Base-by-base conservation (phyloP, 768 basidiomycete genomes). In the Trametes cingulata region DNA sequence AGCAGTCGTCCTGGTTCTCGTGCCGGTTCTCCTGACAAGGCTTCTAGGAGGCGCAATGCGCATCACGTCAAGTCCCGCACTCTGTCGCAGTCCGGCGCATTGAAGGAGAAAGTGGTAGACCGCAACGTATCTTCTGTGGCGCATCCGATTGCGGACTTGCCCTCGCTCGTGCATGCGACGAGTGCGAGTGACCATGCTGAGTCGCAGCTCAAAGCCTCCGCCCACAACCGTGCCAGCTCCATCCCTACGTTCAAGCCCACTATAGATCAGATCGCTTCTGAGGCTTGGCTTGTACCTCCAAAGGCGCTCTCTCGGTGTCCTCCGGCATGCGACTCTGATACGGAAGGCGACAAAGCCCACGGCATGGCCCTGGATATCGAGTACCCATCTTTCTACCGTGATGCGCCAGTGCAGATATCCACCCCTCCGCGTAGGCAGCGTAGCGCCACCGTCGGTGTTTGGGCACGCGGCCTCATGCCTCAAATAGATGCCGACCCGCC, bases 1-100 rank as follows among this genome's bases (percentile, higher is more conserved):
- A 72, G 67, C 50, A 80, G 80, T 43, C 75, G 77, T 42, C 78
- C 81, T 17, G 69, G 67, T 36, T 82, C 82, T 52, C 68, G 73
- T 42, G 56, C 69, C 27, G 56, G 75, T 22, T 79, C 78, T 50
- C 76, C 78, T 6, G 72, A 71, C 20, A 56, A 55, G 29, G 24
- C 46, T 19, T 47, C 57, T 12, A 57, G 68, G 57, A 66, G 62
- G 42, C 63, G 56, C 27, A 58, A 63, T 13, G 58, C 69, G 10
- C 62, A 68, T 9, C 74, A 73, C 48, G 56, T 56, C 10, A 78
- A 80, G 63, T 68, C 77, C 0, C 78, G 77, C 14, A 76, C 77
- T 1, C 74, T 77, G n/a, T 79, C 81, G 15, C 65, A 50, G 33
- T 63, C 53, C 27, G 56, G 59, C 5, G 50, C 54, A 12, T 42